A percentile compares a stretch with the other conserved stretches of the same genome.
These are phyloP conservation scores for Phytophthora brassicae DNA, from an alignment of 352 stramenopile species.

Conservation along the genomic window DNA sequence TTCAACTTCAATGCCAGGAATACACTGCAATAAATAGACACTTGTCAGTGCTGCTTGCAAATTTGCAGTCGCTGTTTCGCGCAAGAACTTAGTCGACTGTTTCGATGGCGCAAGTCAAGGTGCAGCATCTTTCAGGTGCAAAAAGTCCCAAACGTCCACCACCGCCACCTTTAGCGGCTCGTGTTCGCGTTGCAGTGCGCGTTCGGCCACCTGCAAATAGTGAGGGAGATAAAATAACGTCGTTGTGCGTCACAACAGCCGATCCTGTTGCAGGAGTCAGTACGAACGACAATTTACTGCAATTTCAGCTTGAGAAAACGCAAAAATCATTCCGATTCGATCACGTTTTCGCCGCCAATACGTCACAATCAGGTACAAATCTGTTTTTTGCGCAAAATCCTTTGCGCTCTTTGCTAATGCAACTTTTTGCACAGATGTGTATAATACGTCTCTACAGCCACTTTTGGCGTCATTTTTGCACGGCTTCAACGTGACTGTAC, in stretches of 20 bases:
- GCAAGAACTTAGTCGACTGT: conserved; percentile 18
- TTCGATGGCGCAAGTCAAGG: conserved; percentile 19
- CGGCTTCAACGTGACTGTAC: conserved; percentile 86
- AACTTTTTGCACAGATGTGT: conserved; percentile 48
- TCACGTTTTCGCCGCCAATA: conserved; percentile 48
- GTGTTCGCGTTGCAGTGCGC: conserved; percentile 67
- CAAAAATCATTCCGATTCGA: conserved; percentile 67
- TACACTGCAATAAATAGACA: conserved; percentile 23
- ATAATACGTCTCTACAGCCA: conserved; percentile 62
- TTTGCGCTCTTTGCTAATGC: not conserved
- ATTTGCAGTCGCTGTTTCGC: too few relatives aligned
- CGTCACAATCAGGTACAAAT: conserved; percentile 42
- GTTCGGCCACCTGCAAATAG: conserved; percentile 36
- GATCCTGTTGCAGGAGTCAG: not conserved
- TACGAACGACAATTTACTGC: conserved; percentile 18
- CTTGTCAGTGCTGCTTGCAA: not conserved
- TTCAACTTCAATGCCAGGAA: conserved; percentile 5
- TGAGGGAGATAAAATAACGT: conserved; percentile 1
- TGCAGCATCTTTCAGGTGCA: not conserved
- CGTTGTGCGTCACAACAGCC: conserved; percentile 17
- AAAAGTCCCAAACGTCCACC: conserved; percentile 22
- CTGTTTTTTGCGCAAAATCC: not conserved
- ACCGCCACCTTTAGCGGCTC: conserved; percentile 29
- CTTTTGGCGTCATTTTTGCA: conserved; percentile 78
- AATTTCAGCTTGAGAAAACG: conserved; percentile 42